These are phyloP conservation scores for Globisporangium middletonii DNA, from an alignment of 352 stramenopile species.

Conservation along the genomic window DNA sequence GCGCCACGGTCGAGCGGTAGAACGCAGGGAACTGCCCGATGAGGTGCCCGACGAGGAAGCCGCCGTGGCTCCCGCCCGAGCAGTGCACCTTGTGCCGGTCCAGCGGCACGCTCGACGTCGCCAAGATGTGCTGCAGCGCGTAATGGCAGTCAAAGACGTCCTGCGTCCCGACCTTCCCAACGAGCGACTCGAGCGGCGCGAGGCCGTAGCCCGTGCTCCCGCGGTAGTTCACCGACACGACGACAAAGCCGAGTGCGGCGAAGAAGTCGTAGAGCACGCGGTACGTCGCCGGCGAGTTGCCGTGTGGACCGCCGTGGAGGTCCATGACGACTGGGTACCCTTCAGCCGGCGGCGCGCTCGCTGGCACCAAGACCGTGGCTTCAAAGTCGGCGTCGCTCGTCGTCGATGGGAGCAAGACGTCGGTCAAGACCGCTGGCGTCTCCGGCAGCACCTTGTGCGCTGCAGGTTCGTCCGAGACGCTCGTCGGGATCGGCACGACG, in stretches of 20 bases:
- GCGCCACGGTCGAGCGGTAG: constrained; percentile 87
- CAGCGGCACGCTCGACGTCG: constrained; percentile 50
- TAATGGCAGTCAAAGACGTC: constrained; percentile 93
- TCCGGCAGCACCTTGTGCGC: constrained; percentile 27
- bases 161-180: constrained; percentile 86
- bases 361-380: constrained; percentile 69
- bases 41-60: constrained; percentile 91
- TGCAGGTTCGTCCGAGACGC: constrained; percentile 37
- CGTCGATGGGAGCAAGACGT: constrained; percentile 42
- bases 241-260: constrained; percentile 82
- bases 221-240: constrained; percentile 94
- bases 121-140: constrained; percentile 66
- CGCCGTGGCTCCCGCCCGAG: constrained; percentile 93
- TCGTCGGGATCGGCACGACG: constrained; percentile 43
- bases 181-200: constrained; percentile 82
- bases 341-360: constrained; percentile 17
- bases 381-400: constrained; percentile 59
- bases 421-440: constrained; percentile 25
- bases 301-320: constrained; percentile 92
- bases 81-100: constrained; percentile 85
- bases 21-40: constrained; percentile 93
- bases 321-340: constrained; percentile 79
- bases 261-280: constrained; percentile 88
- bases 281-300: constrained; percentile 83
- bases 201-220: constrained; percentile 94